A percentile compares a stretch with the other conserved stretches of the same genome.
Conservation (phyloP, 2,329 filamentous ascomycete genomes). For the Fusarium pseudoanthophilum region DNA sequence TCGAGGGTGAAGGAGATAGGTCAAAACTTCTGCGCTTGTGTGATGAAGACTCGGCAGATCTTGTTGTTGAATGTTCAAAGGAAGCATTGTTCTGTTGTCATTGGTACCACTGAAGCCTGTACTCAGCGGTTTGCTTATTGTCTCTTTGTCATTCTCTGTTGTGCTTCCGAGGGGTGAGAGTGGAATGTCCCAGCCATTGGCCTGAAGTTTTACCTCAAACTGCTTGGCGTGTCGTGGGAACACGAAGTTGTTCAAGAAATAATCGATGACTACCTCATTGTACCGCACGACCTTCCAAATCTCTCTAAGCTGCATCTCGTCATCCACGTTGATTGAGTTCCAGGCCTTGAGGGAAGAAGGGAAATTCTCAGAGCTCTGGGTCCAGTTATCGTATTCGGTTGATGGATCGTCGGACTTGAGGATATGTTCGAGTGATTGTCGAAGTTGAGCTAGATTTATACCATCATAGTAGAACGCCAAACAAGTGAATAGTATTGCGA, state of each 20-base stretch:
- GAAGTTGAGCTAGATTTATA: slow-evolving; percentile 60
- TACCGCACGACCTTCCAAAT: slow-evolving; percentile 64
- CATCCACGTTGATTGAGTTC: slow-evolving; percentile 70
- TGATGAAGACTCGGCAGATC: slow-evolving; percentile 67
- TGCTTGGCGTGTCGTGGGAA: slow-evolving; percentile 74
- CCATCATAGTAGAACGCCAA: slow-evolving; percentile 75
- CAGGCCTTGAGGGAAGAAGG: slow-evolving; percentile 63
- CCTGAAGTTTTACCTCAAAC: slow-evolving; percentile 71
- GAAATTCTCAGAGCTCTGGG: slow-evolving; percentile 54
- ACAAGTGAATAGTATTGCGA: slow-evolving; percentile 73
- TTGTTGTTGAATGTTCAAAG: slow-evolving; percentile 68
- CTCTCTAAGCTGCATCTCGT: slow-evolving; percentile 61
- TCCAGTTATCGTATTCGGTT: slow-evolving; percentile 66
- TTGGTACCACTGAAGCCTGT: slow-evolving; percentile 81
- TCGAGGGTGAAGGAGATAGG: slow-evolving; percentile 64
- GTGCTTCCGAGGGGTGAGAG: slow-evolving; percentile 48
- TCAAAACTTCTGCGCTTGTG: slow-evolving; percentile 73
- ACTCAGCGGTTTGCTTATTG: slow-evolving; percentile 52
- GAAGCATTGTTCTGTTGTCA: slow-evolving; percentile 70
- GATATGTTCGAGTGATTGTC: slow-evolving; percentile 62
- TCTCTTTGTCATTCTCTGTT: neutral
- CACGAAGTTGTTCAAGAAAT: slow-evolving; percentile 72
- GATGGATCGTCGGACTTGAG: slow-evolving; percentile 65
- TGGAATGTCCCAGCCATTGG: slow-evolving; percentile 76
- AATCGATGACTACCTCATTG: slow-evolving; percentile 64